Percentiles rank a stretch among this genome's conserved stretches.
These are phyloP conservation scores for Quercus bicolor DNA, from an alignment of 306 rosid species.

Conservation along the genomic window DNA sequence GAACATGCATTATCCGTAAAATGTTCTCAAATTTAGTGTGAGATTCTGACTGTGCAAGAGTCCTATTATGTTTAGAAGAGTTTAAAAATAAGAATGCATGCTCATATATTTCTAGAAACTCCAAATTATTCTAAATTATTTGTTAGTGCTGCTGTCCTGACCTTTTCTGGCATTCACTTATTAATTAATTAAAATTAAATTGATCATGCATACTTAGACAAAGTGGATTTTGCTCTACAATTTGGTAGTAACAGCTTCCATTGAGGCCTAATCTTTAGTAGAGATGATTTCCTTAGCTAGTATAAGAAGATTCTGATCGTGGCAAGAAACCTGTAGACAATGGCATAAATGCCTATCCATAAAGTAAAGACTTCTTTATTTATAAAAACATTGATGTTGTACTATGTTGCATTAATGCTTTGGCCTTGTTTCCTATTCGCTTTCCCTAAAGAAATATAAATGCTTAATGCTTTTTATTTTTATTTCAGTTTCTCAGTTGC, in stretches of 20 bases:
- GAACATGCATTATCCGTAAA: not conserved
- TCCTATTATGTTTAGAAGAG: not conserved
- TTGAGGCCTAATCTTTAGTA: not conserved
- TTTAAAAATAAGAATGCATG: not conserved
- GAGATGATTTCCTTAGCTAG: not conserved
- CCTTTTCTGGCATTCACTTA: not conserved
- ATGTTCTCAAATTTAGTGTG: not conserved
- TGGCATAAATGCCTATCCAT: not conserved
- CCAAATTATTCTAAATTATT: not conserved
- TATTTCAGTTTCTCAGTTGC: conserved; percentile 18
- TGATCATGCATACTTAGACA: not conserved
- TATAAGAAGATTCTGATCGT: not conserved
- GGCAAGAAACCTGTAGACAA: not conserved
- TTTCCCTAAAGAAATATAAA: not conserved
- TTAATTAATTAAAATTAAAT: not conserved
- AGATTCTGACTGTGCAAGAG: not conserved
- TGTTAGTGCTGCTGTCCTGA: not conserved
- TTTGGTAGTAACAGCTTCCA: not conserved
- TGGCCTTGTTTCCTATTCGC: not conserved
- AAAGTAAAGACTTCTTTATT: not conserved
- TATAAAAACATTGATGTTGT: not conserved
- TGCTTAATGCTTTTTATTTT: conserved; percentile 20
- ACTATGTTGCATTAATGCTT: not conserved
- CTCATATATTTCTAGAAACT: not conserved
- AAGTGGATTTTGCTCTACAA: not conserved